Conservation (phyloP, 2,329 filamentous ascomycete genomes). For the Colletotrichum sp. region DNA sequence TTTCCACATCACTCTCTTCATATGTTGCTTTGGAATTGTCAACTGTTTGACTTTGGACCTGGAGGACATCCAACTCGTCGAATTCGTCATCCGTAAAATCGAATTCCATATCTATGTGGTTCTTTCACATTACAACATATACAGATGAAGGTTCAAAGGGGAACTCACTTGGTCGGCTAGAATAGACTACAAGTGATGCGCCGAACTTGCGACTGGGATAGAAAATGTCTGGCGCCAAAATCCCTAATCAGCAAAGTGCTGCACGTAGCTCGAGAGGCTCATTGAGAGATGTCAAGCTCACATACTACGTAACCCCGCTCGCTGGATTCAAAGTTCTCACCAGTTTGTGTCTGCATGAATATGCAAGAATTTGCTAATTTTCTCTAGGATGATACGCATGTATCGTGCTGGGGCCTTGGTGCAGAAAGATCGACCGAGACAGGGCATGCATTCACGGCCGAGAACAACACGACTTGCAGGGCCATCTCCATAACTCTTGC, state of each 20-base stretch:
- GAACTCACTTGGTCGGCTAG: neutral
- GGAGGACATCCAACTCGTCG: neutral
- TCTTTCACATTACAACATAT: neutral
- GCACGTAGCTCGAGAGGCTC: neutral
- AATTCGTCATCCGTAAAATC: neutral
- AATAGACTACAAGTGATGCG: neutral
- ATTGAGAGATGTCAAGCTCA: neutral
- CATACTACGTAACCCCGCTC: neutral
- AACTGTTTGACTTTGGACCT: neutral
- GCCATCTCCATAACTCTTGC: neutral
- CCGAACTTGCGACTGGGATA: neutral
- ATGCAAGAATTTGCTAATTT: neutral
- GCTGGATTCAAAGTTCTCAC: neutral
- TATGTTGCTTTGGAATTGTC: neutral
- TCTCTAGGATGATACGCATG: neutral
- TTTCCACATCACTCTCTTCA: neutral
- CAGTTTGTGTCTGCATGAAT: neutral
- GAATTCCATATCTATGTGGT: neutral
- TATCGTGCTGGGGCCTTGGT: neutral
- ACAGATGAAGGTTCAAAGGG: fast-evolving
- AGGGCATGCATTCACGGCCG: neutral
- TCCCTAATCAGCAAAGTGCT: neutral
- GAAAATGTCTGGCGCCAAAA: neutral
- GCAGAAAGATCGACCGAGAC: neutral
- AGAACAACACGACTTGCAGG: neutral